These are phyloP conservation scores for Clavispora carvajalis DNA, from an alignment of 805 yeast species.

Conservation along the genomic window DNA sequence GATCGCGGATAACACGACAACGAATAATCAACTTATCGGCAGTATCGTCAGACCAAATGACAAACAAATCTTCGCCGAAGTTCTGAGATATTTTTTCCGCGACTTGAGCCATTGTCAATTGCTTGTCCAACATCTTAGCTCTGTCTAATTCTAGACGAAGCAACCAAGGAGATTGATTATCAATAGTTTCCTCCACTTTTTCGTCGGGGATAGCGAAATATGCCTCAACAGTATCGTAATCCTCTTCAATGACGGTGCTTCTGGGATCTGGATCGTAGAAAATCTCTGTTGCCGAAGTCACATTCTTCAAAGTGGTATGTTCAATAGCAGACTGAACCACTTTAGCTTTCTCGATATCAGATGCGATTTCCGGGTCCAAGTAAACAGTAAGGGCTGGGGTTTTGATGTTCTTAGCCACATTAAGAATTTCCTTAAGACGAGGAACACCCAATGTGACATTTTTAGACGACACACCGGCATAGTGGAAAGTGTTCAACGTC, in stretches of 20 bases:
- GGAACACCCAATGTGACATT: constrained; percentile 98
- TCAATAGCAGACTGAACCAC: constrained; percentile 94
- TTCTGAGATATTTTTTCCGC: constrained; percentile 91
- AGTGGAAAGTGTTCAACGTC: constrained; percentile 91
- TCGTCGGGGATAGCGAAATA: constrained; percentile 98
- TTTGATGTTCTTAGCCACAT: constrained; percentile 96
- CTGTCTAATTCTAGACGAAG: constrained; percentile 95
- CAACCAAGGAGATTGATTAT: constrained; percentile 97
- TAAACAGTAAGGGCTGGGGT: constrained; percentile 99
- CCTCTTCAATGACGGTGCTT: constrained; percentile 89
- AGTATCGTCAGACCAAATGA: constrained; percentile 98
- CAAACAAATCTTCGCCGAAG: constrained; percentile 92
- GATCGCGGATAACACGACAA: constrained; percentile 97
- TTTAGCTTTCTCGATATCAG: constrained; percentile 91
- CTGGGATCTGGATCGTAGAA: constrained; percentile 98
- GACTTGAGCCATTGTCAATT: constrained; percentile 95
- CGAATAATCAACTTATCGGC: constrained; percentile 95
- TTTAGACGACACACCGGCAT: constrained; percentile 99
- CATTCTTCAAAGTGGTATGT: constrained; percentile 90
- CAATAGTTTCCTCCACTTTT: constrained; percentile 88
- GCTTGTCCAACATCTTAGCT: constrained; percentile 98
- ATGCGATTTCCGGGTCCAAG: constrained; percentile 70
- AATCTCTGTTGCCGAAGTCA: constrained; percentile 95
- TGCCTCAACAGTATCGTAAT: constrained; percentile 93
- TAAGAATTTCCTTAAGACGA: constrained; percentile 96